Evolutionary conservation across 768 basidiomycete genomes (phyloP), one percentile per base, ranked within the genome.

Genomic region (Mycena vitilis): DNA sequence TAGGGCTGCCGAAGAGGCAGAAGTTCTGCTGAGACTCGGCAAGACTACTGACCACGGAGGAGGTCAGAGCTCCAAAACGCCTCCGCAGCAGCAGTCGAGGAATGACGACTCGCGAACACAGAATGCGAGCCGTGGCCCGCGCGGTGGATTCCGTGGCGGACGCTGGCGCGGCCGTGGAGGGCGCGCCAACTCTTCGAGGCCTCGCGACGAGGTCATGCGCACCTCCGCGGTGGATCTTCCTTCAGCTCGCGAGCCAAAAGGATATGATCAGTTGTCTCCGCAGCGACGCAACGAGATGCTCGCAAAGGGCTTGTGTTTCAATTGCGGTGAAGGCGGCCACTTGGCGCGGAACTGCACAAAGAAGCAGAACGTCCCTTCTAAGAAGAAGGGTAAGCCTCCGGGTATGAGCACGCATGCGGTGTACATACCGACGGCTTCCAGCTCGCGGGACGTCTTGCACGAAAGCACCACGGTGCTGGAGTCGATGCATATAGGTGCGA

Each of bases 241-340:
- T 18, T 22, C n/a, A n/a, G n/a, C n/a, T n/a, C n/a, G n/a, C n/a
- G n/a, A n/a, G n/a, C n/a, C 12, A 20, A 47, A 48, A 37, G 16
- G 16, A 3, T 30, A 34, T 20, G 47, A 7, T 11, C 34, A 23
- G 30, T 5, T 60, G 58, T 37, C 58, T 0, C 30, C 45, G 1
- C 45, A 36, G n/a, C 25, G 44, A 0, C 45, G 58, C 0, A 60
- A 60, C 47, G 58, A 60, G 5, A 60, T 60, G 58, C 47, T 60
- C 4, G 45, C 58, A 22, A 60, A 60, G n/a, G 58, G 58, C 3
- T 18, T 60, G 9, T 60, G 58, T 36, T 60, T 60, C 34, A 60
- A 44, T 20, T 60, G 58, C n/a, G 47, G 47, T 0, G 58, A 60
- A 16, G 0, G 34, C 0, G 45, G 45, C 2, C 58, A 60, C 12